A percentile compares a stretch with the other conserved stretches of the same genome.
Evolutionary conservation across 208 protist species (phyloP).

Genomic region (Trypanosoma vivax): DNA sequence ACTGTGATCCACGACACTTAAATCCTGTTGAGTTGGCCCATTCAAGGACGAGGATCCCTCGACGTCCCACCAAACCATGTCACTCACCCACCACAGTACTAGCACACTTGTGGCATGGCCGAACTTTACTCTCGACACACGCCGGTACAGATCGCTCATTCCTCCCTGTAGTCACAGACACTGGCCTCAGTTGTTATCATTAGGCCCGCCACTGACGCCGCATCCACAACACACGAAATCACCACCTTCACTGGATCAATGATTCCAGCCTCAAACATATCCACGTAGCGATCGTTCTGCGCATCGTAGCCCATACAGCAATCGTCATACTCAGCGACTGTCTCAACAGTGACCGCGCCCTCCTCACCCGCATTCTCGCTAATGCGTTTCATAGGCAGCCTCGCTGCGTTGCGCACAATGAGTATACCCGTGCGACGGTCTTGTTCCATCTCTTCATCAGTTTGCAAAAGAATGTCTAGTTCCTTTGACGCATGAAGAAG

Average conservation of each 20-base stretch:
- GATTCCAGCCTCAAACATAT: constrained; percentile 99
- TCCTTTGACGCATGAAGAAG: constrained; percentile 93
- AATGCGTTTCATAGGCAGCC: constrained; percentile 92
- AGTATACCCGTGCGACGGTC: constrained; percentile 77
- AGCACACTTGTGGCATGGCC: no score
- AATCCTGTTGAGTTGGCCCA: neutral
- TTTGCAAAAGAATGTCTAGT: constrained; percentile 88
- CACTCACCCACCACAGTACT: no score
- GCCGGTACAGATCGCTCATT: no score
- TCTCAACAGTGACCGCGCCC: constrained; percentile 96
- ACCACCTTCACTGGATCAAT: constrained; percentile 99
- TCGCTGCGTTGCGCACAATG: constrained; percentile 83
- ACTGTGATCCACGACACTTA: neutral
- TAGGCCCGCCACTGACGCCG: constrained; percentile 95
- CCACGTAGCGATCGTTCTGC: constrained; percentile 90
- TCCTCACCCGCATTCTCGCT: constrained; percentile 97
- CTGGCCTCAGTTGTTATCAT: constrained; percentile 99
- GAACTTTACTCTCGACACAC: no score
- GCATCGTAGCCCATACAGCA: constrained; percentile 94
- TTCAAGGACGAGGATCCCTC: no score
- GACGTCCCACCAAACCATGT: no score
- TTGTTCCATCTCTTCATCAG: constrained; percentile 76
- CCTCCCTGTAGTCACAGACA: constrained; percentile 78
- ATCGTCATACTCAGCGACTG: constrained; percentile 91
- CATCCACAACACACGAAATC: constrained; percentile 95